Base-by-base conservation (phyloP, 208 protist genomes). In the Acanthamoeba divionensis region DNA sequence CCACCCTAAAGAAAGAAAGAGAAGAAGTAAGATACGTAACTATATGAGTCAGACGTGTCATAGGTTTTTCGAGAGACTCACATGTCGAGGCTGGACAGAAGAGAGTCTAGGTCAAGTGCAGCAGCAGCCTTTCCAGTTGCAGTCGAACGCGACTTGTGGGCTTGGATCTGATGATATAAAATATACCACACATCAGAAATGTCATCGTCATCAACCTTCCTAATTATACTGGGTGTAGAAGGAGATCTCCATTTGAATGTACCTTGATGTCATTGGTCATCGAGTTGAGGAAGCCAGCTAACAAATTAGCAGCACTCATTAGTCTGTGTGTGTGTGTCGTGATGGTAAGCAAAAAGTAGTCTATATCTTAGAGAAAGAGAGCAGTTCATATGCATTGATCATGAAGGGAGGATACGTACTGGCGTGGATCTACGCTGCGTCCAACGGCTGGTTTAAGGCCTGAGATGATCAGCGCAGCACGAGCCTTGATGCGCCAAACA, bases 321-420 rank as follows among this genome's bases (percentile, higher is more conserved):
- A 88, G 60, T n/a, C 36, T 52, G 57, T 47, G 73, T 21, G 73
- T 13, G 73, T 83, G 52, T 54, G 63, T 83, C 50, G 57, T 83
- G 48, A n/a, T n/a, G n/a, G n/a, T n/a, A n/a, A n/a, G n/a, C n/a
- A n/a, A n/a, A n/a, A n/a, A n/a, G n/a, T n/a, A n/a, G n/a, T n/a
- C n/a, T n/a, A n/a, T n/a, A n/a, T n/a, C n/a, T n/a, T n/a, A n/a
- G n/a, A n/a, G n/a, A n/a, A n/a, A n/a, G n/a, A n/a, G n/a, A n/a
- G n/a, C n/a, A n/a, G n/a, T n/a, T n/a, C n/a, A n/a, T n/a, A n/a
- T n/a, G n/a, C n/a, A n/a, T n/a, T n/a, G n/a, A n/a, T n/a, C n/a
- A n/a, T n/a, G n/a, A n/a, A n/a, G n/a, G n/a, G n/a, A n/a, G n/a
- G n/a, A n/a, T n/a, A n/a, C n/a, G n/a, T n/a, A n/a, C n/a, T n/a